Evolutionary conservation across 371 early-diverging fungal species (phyloP).

Genomic region (Haplosporangium sp.): DNA sequence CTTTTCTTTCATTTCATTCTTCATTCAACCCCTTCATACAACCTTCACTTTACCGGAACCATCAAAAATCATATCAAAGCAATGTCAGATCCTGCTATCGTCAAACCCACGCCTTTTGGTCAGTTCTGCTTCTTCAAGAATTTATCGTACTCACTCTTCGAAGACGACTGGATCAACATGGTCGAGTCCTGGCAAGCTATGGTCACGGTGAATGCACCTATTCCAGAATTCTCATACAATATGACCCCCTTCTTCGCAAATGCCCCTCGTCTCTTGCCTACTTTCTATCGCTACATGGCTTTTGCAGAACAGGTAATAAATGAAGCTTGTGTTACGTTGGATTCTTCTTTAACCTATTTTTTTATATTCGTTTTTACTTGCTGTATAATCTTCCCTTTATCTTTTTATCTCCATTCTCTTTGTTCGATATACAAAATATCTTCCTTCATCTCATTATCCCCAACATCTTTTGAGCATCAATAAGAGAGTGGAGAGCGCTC

Average conservation of each 20-base stretch:
- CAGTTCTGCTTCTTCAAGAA: conserved; percentile 53
- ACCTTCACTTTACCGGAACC: not conserved
- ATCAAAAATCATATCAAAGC: no score
- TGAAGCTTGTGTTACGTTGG: not conserved
- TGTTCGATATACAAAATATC: not conserved
- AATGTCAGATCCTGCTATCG: conserved; percentile 18
- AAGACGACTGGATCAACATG: conserved; percentile 52
- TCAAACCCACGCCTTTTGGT: conserved; percentile 30
- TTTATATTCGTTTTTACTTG: not conserved
- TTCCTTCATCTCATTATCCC: not conserved
- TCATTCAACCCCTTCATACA: not conserved
- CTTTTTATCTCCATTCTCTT: not conserved
- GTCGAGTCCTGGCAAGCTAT: conserved; percentile 55
- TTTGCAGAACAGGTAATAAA: conserved; percentile 38
- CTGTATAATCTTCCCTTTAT: not conserved
- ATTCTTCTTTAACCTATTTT: not conserved
- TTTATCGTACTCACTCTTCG: conserved; percentile 44
- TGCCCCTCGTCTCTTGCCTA: conserved; percentile 36
- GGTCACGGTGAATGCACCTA: conserved; percentile 52
- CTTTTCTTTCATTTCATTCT: not conserved
- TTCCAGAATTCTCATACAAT: conserved; percentile 39
- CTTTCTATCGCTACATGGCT: conserved; percentile 41
- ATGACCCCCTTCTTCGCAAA: conserved; percentile 49
- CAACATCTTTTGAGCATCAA: no score
- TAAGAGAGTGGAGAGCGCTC: no score